Evolutionary conservation across 768 basidiomycete species (phyloP).

Genomic region (Crassisporium funariophilum): DNA sequence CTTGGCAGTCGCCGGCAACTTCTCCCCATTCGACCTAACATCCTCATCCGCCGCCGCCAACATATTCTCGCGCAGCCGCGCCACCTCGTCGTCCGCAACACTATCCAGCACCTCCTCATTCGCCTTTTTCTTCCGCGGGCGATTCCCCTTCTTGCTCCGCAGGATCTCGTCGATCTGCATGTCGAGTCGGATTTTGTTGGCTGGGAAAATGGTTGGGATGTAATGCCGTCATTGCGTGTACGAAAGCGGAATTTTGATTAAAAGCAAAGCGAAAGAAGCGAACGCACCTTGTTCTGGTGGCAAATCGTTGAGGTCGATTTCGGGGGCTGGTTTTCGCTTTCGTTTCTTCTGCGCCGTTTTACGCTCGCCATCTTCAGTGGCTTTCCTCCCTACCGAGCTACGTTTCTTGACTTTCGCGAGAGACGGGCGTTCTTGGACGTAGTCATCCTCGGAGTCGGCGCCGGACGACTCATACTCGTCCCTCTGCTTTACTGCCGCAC

Average conservation of each 20-base stretch:
- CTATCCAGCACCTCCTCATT: conserved; percentile 83
- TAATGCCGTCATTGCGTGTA: conserved; percentile 2
- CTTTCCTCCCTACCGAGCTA: conserved; percentile 25
- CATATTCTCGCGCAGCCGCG: conserved; percentile 88
- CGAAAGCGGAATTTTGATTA: conserved; percentile 1
- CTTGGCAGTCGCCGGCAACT: conserved; percentile 83
- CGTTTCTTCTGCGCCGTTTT: conserved; percentile 42
- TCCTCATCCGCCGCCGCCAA: conserved; percentile 84
- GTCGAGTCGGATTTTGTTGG: conserved; percentile 74
- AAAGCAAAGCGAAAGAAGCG: neutral
- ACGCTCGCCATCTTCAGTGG: conserved; percentile 30
- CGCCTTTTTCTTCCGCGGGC: conserved; percentile 72
- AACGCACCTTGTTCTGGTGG: conserved; percentile 76
- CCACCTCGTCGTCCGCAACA: conserved; percentile 90
- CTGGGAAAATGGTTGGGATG: conserved; percentile 39
- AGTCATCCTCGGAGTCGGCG: conserved; percentile 52
- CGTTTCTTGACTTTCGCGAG: conserved; percentile 36
- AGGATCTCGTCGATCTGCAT: conserved; percentile 87
- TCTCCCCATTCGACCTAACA: conserved; percentile 74
- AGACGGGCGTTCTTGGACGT: conserved; percentile 40
- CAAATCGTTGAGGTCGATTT: conserved; percentile 67
- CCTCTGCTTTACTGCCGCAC: conserved; percentile 29
- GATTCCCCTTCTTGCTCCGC: conserved; percentile 71
- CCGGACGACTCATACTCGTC: conserved; percentile 57
- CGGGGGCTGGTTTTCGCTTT: conserved; percentile 64